A percentile compares a stretch with the other conserved stretches of the same genome.
phyloP scores from a whole-genome alignment of 306 rosid species.

The Fragaria ananassa region DNA sequence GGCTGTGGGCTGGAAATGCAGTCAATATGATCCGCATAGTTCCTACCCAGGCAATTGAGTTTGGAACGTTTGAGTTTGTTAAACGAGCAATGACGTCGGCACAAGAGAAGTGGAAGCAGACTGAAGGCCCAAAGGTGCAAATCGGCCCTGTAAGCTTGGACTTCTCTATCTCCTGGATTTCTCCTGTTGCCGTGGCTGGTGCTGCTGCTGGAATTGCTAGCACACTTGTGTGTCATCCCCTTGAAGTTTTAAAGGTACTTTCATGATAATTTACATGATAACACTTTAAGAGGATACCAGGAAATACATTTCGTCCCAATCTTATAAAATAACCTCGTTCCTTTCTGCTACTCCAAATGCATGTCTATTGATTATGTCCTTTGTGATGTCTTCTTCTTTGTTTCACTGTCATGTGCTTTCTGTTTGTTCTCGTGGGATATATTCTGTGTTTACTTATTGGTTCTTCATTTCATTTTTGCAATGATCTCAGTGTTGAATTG shows the following conservation, averaged over 20 bases:
- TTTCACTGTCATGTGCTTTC: neutral
- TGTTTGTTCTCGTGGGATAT: slow-evolving; percentile 2
- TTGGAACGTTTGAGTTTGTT: slow-evolving; percentile 75
- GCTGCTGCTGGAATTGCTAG: slow-evolving; percentile 91
- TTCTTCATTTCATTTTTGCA: neutral
- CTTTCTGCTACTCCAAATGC: neutral
- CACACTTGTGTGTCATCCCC: slow-evolving; percentile 89
- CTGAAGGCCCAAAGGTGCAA: slow-evolving; percentile 51
- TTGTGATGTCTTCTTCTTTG: neutral
- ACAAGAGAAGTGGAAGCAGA: slow-evolving; percentile 64
- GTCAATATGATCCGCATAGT: slow-evolving; percentile 91
- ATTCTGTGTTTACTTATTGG: neutral
- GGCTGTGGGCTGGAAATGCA: slow-evolving; percentile 94
- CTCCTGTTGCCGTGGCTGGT: slow-evolving; percentile 91
- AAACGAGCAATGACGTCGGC: slow-evolving; percentile 69
- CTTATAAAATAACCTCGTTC: neutral
- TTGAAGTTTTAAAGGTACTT: slow-evolving; percentile 91
- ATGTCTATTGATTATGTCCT: neutral
- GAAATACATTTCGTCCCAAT: neutral
- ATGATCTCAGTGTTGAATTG: neutral
- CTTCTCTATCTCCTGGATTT: slow-evolving; percentile 74
- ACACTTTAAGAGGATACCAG: neutral
- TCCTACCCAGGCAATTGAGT: slow-evolving; percentile 93
- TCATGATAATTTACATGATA: neutral
- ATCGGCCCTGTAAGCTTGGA: slow-evolving; percentile 61